Base-by-base conservation (phyloP, 2,329 filamentous ascomycete species). In the Penicillium sp. region DNA sequence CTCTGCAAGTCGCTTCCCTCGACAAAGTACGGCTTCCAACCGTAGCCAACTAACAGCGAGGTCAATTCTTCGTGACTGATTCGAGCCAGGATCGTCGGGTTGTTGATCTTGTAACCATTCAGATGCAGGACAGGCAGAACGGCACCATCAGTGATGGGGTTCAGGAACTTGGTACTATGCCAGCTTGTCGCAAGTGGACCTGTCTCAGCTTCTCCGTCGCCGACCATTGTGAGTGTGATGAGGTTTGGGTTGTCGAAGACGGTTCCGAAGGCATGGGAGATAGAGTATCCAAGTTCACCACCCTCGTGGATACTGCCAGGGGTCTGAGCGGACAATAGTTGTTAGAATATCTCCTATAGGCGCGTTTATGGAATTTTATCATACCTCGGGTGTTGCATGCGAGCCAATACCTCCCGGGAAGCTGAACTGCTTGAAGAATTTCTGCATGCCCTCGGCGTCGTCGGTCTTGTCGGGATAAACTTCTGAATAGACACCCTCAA, bases 31-130 rank as follows among this genome's bases (percentile, higher is more conserved):
- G 90, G 89, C 50, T 87, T 85, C 87, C 88, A 93, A 64, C 90
- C 90, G 68, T 92, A 92, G 33, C 90, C 90, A 43, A 84, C 63
- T 74, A 93, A 89, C 18, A 93, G 80, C 24, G 82, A 78, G 66
- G 86, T 83, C 6, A 93, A 81, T 75, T 93, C 90, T 61, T 89
- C 85, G 72, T 92, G 89, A 44, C 85, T 85, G 69, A 93, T 88
- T 64, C 90, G 86, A 14, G 89, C 86, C 16, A 92, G 83, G 0
- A 93, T 71, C 5, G 87, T 92, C 9, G 89, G 89, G 74, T 91
- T 91, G 79, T 91, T 90, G 79, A 92, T 92, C 81, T 93, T 93
- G 82, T 92, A 93, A 49, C 90, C 90, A 67, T 93, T 93, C 36
- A 93, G 81, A 73, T 93, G 89, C 11, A 93, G 82, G 6, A 93